Percentiles rank a stretch among this genome's conserved stretches.
phyloP scores from a whole-genome alignment of 768 basidiomycete species.

The Clathrus columnatus region DNA sequence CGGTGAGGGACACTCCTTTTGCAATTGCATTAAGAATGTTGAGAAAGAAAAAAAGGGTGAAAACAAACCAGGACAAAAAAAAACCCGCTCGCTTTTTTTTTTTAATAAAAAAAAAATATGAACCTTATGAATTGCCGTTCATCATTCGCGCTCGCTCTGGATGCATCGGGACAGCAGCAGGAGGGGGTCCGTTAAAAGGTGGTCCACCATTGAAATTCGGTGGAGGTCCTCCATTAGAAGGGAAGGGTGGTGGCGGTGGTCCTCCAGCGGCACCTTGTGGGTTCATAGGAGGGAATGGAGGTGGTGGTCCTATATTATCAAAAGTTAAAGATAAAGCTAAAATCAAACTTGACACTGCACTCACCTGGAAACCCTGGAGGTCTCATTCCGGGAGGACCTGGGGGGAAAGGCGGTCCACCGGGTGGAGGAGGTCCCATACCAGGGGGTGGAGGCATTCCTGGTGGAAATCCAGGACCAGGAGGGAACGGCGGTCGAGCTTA shows the following conservation, averaged over 20 bases:
- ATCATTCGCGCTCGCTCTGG: constrained; percentile 81
- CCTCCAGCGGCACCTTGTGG: constrained; percentile 20
- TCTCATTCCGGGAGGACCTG: constrained; percentile 38
- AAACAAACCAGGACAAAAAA: too few relatives aligned
- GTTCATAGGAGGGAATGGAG: constrained; percentile 43
- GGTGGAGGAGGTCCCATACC: constrained; percentile 39
- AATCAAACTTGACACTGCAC: constrained; percentile 14
- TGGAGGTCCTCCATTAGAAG: constrained; percentile 21
- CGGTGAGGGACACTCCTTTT: too few relatives aligned
- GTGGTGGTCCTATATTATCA: constrained; percentile 35
- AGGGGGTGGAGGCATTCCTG: constrained; percentile 25
- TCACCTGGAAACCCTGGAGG: constrained; percentile 41
- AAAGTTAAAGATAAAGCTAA: background rate
- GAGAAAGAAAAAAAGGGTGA: too few relatives aligned
- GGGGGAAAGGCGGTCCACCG: constrained; percentile 69
- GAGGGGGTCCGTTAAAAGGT: constrained; percentile 22
- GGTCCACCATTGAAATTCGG: constrained; percentile 27
- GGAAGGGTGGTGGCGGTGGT: constrained; percentile 21
- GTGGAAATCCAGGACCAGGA: constrained; percentile 36
- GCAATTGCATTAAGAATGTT: too few relatives aligned
- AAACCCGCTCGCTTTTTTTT: too few relatives aligned
- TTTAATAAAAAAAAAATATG: background rate
- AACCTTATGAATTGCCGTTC: constrained; percentile 24
- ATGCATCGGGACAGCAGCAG: constrained; percentile 53
- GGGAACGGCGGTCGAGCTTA: constrained; percentile 64